A percentile compares a stretch with the other conserved stretches of the same genome.
Conservation (phyloP, 768 basidiomycete species). For the Rhizopogon rudus region DNA sequence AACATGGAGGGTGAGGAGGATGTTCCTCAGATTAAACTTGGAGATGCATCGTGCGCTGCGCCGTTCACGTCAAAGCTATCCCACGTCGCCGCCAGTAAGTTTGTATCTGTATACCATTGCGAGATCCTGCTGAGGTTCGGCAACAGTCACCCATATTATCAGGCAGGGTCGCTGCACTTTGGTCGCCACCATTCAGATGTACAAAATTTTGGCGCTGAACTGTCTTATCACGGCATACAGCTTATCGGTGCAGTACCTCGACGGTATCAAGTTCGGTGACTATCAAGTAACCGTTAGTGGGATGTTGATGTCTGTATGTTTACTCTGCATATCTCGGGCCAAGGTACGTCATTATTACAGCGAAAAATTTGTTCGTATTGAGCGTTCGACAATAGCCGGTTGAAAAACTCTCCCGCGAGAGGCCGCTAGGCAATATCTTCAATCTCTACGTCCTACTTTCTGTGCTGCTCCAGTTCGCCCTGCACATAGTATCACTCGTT, state of each 20-base stretch:
- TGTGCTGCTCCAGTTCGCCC: constrained; percentile 86
- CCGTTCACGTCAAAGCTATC: constrained; percentile 98
- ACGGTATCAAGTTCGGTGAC: constrained; percentile 99
- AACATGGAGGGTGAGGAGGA: constrained; percentile 95
- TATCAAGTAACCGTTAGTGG: constrained; percentile 98
- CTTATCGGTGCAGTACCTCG: constrained; percentile 93
- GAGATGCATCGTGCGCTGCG: constrained; percentile 98
- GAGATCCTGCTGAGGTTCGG: background rate
- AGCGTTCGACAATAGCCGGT: constrained; percentile 63
- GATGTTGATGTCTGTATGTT: constrained; percentile 87
- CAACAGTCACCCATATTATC: constrained; percentile 89
- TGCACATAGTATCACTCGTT: constrained; percentile 86
- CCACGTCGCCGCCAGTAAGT: constrained; percentile 94
- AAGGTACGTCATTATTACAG: constrained; percentile 50
- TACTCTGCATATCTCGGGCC: constrained; percentile 91
- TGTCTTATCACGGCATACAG: constrained; percentile 99
- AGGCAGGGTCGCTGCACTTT: constrained; percentile 98
- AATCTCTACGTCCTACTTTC: constrained; percentile 93
- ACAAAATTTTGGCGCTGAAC: constrained; percentile 97
- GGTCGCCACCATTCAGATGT: constrained; percentile 99
- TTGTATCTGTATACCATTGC: background rate
- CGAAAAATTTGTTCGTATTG: background rate
- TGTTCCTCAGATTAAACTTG: constrained; percentile 96
- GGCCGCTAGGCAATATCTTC: constrained; percentile 91
- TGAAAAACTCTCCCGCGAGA: constrained; percentile 86